Conservation (phyloP, 257 asterid species). For the Fraxinus pennsylvanica region DNA sequence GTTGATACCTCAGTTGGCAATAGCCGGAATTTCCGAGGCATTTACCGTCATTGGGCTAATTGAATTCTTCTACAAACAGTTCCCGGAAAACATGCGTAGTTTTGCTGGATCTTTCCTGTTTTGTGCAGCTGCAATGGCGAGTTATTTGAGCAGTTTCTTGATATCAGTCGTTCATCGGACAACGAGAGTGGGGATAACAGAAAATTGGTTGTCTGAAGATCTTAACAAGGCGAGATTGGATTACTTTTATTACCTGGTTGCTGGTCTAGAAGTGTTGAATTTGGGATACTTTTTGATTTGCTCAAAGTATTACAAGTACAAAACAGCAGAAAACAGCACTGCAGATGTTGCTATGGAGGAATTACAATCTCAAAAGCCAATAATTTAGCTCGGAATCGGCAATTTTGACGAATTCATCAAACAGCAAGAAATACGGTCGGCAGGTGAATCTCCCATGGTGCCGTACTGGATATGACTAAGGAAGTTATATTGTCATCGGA, state of each 20-base stretch:
- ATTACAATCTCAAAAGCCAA: constrained; percentile 28
- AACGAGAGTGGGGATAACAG: too few species aligned
- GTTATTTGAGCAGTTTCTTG: constrained; percentile 44
- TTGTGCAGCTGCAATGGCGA: constrained; percentile 36
- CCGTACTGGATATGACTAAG: neutral
- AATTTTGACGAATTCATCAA: neutral
- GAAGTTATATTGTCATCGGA: neutral
- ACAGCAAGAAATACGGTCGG: neutral
- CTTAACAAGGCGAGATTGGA: too few species aligned
- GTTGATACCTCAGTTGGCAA: constrained; percentile 37
- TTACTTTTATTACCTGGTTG: constrained; percentile 46
- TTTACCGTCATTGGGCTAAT: constrained; percentile 36
- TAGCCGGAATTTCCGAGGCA: constrained; percentile 45
- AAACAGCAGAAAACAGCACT: constrained; percentile 11
- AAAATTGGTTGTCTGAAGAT: too few species aligned
- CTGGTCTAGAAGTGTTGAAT: constrained; percentile 40
- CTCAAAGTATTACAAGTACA: constrained; percentile 45
- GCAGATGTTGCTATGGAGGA: constrained; percentile 40
- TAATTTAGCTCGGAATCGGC: constrained; percentile 13
- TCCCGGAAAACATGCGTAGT: constrained; percentile 59
- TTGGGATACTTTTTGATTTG: constrained; percentile 44
- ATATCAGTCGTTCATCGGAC: constrained; percentile 31
- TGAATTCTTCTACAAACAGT: constrained; percentile 53
- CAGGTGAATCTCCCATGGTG: neutral
- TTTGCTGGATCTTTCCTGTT: constrained; percentile 42